Conservation (phyloP, 1,284 basidiomycete species). For the Fomitopsis betulina region DNA sequence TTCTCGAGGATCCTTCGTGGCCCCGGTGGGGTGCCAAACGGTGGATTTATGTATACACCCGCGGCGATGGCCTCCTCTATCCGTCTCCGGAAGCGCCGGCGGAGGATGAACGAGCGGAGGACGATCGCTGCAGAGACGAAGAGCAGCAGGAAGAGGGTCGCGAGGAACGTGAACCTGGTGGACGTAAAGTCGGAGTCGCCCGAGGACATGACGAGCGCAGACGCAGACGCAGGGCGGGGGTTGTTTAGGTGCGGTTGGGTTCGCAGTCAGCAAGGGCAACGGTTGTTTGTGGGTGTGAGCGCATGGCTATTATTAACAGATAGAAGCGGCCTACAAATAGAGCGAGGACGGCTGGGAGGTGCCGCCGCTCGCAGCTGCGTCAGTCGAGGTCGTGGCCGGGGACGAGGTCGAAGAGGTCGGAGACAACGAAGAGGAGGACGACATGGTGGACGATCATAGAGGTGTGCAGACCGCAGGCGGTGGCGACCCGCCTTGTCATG, state of each 20-base stretch:
- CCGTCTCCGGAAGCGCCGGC: constrained; percentile 51
- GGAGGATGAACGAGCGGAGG: constrained; percentile 54
- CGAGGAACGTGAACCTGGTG: constrained; percentile 63
- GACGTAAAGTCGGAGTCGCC: background rate
- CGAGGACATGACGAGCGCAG: constrained; percentile 1
- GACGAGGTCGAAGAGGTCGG: background rate
- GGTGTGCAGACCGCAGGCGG: background rate
- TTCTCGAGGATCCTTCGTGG: constrained; percentile 38
- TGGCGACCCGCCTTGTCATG: background rate
- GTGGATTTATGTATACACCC: constrained; percentile 34
- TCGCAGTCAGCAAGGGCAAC: background rate
- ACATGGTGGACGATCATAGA: constrained; percentile 3
- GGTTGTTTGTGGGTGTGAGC: background rate
- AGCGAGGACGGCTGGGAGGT: constrained; percentile 11
- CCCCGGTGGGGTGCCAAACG: constrained; percentile 30
- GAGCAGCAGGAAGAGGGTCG: constrained; percentile 62
- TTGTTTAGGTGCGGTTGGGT: constrained; percentile 27
- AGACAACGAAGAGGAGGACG: constrained; percentile 2
- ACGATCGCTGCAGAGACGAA: constrained; percentile 61
- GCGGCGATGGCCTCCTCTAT: constrained; percentile 46
- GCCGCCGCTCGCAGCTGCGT: background rate
- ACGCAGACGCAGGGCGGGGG: constrained; percentile 10
- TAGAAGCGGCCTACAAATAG: constrained; percentile 19
- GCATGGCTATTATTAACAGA: background rate
- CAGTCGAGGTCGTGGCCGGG: background rate